Conservation (phyloP, 1,284 basidiomycete genomes). For the Leccinum fuscescens region DNA sequence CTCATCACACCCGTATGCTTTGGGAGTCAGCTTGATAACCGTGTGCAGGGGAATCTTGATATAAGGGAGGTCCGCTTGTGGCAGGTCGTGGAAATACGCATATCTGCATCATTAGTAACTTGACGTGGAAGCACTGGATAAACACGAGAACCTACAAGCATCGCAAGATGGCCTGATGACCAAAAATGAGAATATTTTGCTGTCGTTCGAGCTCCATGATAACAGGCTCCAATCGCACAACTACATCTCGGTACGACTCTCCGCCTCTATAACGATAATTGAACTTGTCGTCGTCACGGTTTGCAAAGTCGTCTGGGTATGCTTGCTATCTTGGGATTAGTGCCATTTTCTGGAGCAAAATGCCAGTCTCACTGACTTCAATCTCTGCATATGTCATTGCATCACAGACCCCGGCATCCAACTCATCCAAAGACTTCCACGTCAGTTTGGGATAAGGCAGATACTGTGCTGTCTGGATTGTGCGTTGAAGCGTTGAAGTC, state of each 20-base stretch:
- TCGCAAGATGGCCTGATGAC: slow-evolving; percentile 94
- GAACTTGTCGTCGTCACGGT: slow-evolving; percentile 98
- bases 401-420: slow-evolving; percentile 98
- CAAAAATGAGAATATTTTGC: slow-evolving; percentile 95
- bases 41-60: slow-evolving; percentile 97
- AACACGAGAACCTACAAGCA: slow-evolving; percentile 63
- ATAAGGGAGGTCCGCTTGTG: slow-evolving; percentile 94
- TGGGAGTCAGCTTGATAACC: slow-evolving; percentile 96
- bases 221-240: slow-evolving; percentile 94
- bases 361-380: slow-evolving; percentile 54
- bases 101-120: slow-evolving; percentile 50
- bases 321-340: slow-evolving; percentile 54
- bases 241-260: slow-evolving; percentile 94
- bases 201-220: slow-evolving; percentile 99
- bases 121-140: not conserved
- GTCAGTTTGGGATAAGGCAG: slow-evolving; percentile 91
- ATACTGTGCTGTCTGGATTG: slow-evolving; percentile 85
- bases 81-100: slow-evolving; percentile 91
- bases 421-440: slow-evolving; percentile 98
- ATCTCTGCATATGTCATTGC: slow-evolving; percentile 99
- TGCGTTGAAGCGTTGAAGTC: slow-evolving; percentile 94
- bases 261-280: slow-evolving; percentile 97
- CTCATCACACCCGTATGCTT: slow-evolving; percentile 98
- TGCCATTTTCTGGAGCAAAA: not conserved
- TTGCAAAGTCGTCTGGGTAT: slow-evolving; percentile 99